Conservation (phyloP, 2,329 filamentous ascomycete genomes). For the Coniochaeta ligniaria region DNA sequence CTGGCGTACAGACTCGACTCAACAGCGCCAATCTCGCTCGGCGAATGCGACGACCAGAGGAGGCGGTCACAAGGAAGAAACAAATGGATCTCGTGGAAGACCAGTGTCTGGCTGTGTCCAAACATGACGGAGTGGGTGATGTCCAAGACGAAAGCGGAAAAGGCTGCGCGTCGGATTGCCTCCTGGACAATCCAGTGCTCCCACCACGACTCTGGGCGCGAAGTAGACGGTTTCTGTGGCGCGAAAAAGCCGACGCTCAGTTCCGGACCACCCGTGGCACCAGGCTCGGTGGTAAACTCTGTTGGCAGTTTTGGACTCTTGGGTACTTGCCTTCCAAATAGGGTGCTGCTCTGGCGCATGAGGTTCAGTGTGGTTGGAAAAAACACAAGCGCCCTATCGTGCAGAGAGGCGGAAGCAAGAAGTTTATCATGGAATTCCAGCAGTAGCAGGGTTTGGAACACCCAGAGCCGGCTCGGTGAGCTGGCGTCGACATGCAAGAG, state of each 20-base stretch:
- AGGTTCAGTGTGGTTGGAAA: background rate
- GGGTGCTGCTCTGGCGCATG: background rate
- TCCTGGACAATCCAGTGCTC: conserved; percentile 22
- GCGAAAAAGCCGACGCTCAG: background rate
- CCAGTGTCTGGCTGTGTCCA: conserved; percentile 19
- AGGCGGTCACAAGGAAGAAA: conserved; percentile 20
- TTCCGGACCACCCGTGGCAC: background rate
- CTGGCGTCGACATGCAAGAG: background rate
- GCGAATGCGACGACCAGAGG: conserved; percentile 18
- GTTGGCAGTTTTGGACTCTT: background rate
- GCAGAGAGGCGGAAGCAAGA: background rate
- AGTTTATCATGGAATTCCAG: conserved; percentile 1
- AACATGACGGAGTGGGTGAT: conserved; percentile 20
- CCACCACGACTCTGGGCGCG: conserved; percentile 18
- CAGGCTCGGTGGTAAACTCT: background rate
- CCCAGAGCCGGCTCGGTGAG: background rate
- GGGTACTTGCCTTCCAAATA: background rate
- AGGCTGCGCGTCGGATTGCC: conserved; percentile 18
- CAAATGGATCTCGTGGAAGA: conserved; percentile 20
- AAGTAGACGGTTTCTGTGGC: background rate
- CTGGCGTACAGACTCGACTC: conserved; percentile 20
- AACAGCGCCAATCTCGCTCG: conserved; percentile 16
- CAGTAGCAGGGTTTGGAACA: background rate
- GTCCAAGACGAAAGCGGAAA: conserved; percentile 19
- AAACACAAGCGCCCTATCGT: background rate